Base-by-base conservation (phyloP, 2,329 filamentous ascomycete species). In the Raffaelea arxii region DNA sequence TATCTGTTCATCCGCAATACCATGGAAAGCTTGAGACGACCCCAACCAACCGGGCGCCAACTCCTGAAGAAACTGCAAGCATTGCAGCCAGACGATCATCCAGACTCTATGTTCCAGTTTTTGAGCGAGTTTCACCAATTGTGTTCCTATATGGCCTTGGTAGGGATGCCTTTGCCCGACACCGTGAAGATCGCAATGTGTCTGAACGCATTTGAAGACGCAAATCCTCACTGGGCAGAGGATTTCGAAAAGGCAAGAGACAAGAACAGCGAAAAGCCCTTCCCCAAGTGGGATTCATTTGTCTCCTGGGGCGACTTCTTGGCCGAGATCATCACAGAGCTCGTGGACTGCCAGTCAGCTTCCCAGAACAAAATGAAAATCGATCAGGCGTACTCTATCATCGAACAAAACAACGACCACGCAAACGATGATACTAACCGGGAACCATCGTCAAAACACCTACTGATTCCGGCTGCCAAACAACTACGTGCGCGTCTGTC, bases 191-290 rank as follows among this genome's bases (percentile, higher is more conserved):
- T 40, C 24, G 41, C 43, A 25, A 24, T 18, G 10, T 37, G 44
- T 18, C 14, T 46, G 21, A 46, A 46, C 22, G n/a, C 23, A 14
- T 18, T 46, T n/a, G 39, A 46, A 6, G 45, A 46, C 6, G 12
- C 39, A 21, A 32, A 38, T 7, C 30, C 30, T 25, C n/a, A 37
- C 18, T 46, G 45, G 44, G 21, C 30, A 27, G 19, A 21, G 6
- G 22, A 19, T 11, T 36, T 12, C 22, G 23, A 27, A 25, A 25
- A 41, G 2, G 39, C 14, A 16, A n/a, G 6, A 37, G 35, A 36
- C 16, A 36, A 24, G 38, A 41, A 24, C 19, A n/a, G 36, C 18
- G 3, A 39, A 21, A 39, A 21, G 19, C 36, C 27, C 9, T 9
- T 30, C 9, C 14, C 7, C 14, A 18, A 36, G 14, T 36, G 32